Evolutionary conservation across 2,329 filamentous ascomycete genomes (phyloP), one percentile per base, ranked within the genome.

Genomic region (Penicillium decumbens): DNA sequence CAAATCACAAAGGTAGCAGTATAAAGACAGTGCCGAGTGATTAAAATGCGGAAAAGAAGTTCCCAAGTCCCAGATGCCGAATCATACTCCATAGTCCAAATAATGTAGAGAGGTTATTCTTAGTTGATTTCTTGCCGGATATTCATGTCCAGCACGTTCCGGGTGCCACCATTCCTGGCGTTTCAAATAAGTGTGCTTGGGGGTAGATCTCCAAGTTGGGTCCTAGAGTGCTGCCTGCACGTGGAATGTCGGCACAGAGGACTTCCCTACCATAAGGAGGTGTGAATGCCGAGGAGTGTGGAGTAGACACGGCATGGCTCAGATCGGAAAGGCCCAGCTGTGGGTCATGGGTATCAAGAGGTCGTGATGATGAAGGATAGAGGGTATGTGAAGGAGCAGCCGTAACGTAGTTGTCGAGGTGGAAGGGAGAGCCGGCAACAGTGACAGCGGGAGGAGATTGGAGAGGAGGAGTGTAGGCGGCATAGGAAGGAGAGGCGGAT

Each of bases 391-490:
- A 68, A 39, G 62, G 60, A 7, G 64, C 62, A 20, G 66, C 67
- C 28, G 66, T 67, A 44, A 65, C 63, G 45, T 65, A 70, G 18
- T 62, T 58, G 33, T 57, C 61, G 42, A 70, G 47, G 13, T 69
- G 63, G 51, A 70, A 72, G 12, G 72, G 64, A 18, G 70, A 70
- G 50, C 60, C 64, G 13, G 68, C 65, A 15, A 71, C 63, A 18
- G 65, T 66, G 24, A 71, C 65, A 20, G 66, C 64, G 4, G 69
- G 66, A 8, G 71, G 70, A 18, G 70, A 72, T 28, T 72, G 69
- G 18, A 71, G 63, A 6, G 70, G 69, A 5, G 72, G 73, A 7
- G 72, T 70, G 48, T 72, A 74, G 33, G 69, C 63, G 3, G 68
- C 61, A 32, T 68, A 71, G 23, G 67, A 64, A 18, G 71, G 61